Evolutionary conservation across 2,329 filamentous ascomycete genomes (phyloP).

Genomic region (Calonectria pauciramosa): DNA sequence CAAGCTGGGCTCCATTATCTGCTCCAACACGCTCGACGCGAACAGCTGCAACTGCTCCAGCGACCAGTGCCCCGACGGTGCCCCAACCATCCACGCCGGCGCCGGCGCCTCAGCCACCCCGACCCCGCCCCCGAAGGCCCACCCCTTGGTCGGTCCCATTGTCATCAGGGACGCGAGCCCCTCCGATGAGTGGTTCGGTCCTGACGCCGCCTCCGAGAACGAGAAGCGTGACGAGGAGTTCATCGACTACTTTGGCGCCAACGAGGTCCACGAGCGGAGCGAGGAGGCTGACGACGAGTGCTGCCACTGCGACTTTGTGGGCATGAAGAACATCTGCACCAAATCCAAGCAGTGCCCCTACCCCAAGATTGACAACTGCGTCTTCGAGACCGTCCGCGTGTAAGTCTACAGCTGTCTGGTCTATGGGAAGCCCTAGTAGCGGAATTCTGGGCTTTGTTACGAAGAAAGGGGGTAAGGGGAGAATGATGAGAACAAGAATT

Average conservation of each 20-base stretch:
- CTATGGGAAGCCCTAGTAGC: too few relatives aligned
- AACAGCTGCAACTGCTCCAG: not conserved
- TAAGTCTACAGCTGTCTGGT: not conserved
- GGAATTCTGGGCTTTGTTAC: not conserved
- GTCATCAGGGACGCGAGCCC: not conserved
- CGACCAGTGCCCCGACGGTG: not conserved
- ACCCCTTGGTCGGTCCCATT: constrained; percentile 2
- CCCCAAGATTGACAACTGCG: not conserved
- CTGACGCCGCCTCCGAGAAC: not conserved
- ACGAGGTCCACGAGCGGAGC: not conserved
- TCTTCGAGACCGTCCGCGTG: not conserved
- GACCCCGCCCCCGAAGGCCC: not conserved
- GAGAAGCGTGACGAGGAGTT: not conserved
- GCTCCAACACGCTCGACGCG: constrained; percentile 8
- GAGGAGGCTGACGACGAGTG: not conserved
- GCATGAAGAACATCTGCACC: not conserved
- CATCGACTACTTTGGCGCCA: not conserved
- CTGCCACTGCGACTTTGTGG: not conserved
- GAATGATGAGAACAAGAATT: not conserved
- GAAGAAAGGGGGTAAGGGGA: not conserved
- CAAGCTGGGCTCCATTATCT: constrained; percentile 34
- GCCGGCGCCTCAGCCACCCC: not conserved
- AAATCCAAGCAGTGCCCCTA: not conserved
- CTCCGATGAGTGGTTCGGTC: not conserved
- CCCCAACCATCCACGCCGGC: not conserved